Evolutionary conservation across 1,284 basidiomycete species (phyloP).

Genomic region (Schizophyllum commune): DNA sequence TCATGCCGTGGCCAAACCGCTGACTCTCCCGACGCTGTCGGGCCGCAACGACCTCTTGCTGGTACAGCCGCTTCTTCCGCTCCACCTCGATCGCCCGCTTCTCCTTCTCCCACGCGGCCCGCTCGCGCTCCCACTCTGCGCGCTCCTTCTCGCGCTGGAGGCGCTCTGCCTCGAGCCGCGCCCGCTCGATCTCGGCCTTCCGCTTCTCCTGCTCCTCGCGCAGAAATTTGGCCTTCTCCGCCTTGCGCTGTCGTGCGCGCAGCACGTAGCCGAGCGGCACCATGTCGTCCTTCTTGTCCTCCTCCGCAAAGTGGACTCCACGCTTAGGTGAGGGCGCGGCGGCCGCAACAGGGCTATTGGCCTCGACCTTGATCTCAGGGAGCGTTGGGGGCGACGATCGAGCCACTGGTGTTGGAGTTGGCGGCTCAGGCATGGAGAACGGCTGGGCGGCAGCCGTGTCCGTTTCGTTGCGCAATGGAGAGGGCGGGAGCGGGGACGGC

Average conservation of each 20-base stretch:
- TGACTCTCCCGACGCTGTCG: constrained; percentile 51
- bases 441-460: constrained; percentile 2
- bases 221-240: constrained; percentile 64
- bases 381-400: constrained; percentile 1
- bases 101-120: constrained; percentile 47
- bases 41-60: constrained; percentile 55
- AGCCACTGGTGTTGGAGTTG: background rate
- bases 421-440: too few species aligned
- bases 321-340: constrained; percentile 31
- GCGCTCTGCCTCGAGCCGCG: constrained; percentile 40
- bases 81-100: constrained; percentile 49
- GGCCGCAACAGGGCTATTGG: constrained; percentile 2
- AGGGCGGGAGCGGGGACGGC: constrained; percentile 35
- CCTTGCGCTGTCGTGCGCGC: constrained; percentile 60
- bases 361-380: background rate
- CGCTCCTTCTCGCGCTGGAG: constrained; percentile 38
- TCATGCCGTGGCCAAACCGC: constrained; percentile 34
- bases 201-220: constrained; percentile 50
- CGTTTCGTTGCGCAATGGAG: constrained; percentile 38
- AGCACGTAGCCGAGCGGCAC: constrained; percentile 62
- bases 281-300: constrained; percentile 53
- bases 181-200: constrained; percentile 29
- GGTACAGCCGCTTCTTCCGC: constrained; percentile 42
- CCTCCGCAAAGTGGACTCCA: constrained; percentile 62
- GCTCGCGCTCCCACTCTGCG: constrained; percentile 46